A percentile compares a stretch with the other conserved stretches of the same genome.
Evolutionary conservation across 805 yeast genomes (phyloP).

Genomic region (Wickerhamiella kurtzmanii): DNA sequence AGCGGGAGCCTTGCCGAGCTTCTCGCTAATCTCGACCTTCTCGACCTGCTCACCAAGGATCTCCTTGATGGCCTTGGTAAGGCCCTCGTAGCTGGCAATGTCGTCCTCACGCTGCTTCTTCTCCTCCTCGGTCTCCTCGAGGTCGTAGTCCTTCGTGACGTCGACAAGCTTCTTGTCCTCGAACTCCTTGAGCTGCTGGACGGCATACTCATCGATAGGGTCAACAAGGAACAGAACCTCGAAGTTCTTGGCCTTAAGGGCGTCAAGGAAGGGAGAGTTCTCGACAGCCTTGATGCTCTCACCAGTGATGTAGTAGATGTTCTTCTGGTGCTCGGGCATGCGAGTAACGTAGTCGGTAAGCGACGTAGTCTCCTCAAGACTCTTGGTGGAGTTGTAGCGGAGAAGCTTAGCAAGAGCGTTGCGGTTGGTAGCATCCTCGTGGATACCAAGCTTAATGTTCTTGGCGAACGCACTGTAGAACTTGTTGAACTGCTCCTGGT

Average conservation of each 20-base stretch:
- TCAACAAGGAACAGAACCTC: constrained; percentile 96
- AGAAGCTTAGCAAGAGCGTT: constrained; percentile 84
- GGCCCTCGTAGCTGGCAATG: constrained; percentile 78
- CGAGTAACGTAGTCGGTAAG: constrained; percentile 95
- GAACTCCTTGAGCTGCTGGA: constrained; percentile 97
- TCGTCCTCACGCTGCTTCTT: constrained; percentile 88
- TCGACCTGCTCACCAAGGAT: constrained; percentile 97
- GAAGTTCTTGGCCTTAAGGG: constrained; percentile 94
- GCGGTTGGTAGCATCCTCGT: constrained; percentile 98
- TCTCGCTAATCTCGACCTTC: constrained; percentile 96
- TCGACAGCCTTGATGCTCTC: constrained; percentile 95
- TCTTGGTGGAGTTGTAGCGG: constrained; percentile 94
- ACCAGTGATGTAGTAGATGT: constrained; percentile 98
- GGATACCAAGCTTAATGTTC: constrained; percentile 97
- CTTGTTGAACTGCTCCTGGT: constrained; percentile 94
- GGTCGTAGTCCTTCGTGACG: constrained; percentile 97
- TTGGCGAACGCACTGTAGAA: constrained; percentile 96
- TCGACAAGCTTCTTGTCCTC: constrained; percentile 99
- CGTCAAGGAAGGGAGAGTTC: constrained; percentile 98
- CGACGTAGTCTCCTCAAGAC: constrained; percentile 86
- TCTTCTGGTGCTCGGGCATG: constrained; percentile 99
- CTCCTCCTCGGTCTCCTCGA: constrained; percentile 94
- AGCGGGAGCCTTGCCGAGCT: constrained; percentile 89
- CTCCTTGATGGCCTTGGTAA: constrained; percentile 92
- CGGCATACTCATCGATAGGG: constrained; percentile 99